Evolutionary conservation across 2,329 filamentous ascomycete species (phyloP).

Genomic region (Chaetothyriales sp.): DNA sequence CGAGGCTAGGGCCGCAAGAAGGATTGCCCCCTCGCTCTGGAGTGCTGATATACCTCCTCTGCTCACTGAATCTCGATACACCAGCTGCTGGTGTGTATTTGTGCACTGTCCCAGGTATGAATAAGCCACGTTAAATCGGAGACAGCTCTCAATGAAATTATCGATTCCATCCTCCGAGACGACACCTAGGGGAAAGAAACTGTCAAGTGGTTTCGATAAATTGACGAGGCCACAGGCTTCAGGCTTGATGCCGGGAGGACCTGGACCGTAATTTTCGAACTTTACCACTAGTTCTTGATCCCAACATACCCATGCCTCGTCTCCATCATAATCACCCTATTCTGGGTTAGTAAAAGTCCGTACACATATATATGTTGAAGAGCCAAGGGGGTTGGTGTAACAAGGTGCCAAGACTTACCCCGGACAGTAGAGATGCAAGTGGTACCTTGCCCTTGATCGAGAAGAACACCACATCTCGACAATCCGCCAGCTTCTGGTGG

Average conservation of each 20-base stretch:
- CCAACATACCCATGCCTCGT: slow-evolving; percentile 49
- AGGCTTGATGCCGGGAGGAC: slow-evolving; percentile 18
- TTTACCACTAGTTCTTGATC: slow-evolving; percentile 37
- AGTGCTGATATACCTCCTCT: neutral
- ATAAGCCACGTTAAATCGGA: slow-evolving; percentile 34
- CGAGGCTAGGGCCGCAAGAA: slow-evolving; percentile 30
- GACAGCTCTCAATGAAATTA: slow-evolving; percentile 30
- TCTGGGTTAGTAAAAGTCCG: neutral
- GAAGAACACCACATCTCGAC: slow-evolving; percentile 47
- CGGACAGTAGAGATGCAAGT: slow-evolving; percentile 46
- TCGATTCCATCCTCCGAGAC: slow-evolving; percentile 14
- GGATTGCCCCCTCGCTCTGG: slow-evolving; percentile 19
- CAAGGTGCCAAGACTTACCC: slow-evolving; percentile 16
- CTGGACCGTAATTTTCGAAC: slow-evolving; percentile 35
- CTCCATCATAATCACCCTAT: slow-evolving; percentile 50
- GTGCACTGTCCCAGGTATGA: slow-evolving; percentile 42
- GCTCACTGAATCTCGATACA: slow-evolving; percentile 35
- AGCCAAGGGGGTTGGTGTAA: neutral
- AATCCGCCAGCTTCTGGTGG: slow-evolving; percentile 38
- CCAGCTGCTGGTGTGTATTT: slow-evolving; percentile 34
- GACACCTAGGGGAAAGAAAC: slow-evolving; percentile 6
- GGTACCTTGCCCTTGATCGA: slow-evolving; percentile 38
- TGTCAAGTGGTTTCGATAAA: slow-evolving; percentile 20
- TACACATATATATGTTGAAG: too few relatives aligned
- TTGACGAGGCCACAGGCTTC: slow-evolving; percentile 36